Percentiles rank a stretch among this genome's conserved stretches.
phyloP scores from a whole-genome alignment of 23 red algal genomes.

The Gracilariopsis chorda region DNA sequence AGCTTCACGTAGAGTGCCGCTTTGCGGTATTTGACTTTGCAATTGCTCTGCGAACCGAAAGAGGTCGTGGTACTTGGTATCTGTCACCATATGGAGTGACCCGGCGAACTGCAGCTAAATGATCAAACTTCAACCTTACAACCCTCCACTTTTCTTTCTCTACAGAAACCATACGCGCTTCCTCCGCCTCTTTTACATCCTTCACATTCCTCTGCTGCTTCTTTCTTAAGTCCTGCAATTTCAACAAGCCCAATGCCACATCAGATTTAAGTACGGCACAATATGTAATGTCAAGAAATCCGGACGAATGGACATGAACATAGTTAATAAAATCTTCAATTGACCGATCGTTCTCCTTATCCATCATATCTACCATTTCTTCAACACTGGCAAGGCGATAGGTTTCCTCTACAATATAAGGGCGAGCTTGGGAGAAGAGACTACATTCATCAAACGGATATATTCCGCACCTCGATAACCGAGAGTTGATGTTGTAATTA shows the following conservation, averaged over 20 bases:
- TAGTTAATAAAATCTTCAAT: background rate
- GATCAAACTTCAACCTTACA: no score
- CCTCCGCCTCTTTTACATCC: no score
- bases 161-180: no score
- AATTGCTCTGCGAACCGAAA: no score
- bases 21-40: no score
- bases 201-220: no score
- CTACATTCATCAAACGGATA: background rate
- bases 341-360: background rate
- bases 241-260: background rate
- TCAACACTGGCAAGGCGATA: background rate
- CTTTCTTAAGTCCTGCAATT: no score
- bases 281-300: background rate
- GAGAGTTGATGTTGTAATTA: background rate
- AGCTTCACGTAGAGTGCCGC: no score
- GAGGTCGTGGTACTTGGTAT: no score
- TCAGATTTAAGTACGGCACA: background rate
- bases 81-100: no score
- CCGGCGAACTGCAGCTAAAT: no score
- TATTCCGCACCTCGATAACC: background rate
- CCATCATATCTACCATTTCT: background rate
- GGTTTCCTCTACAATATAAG: background rate
- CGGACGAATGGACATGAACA: background rate
- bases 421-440: background rate
- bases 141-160: no score